Evolutionary conservation across 176 grass and related monocot species (phyloP).

Genomic region (Avena insularis): DNA sequence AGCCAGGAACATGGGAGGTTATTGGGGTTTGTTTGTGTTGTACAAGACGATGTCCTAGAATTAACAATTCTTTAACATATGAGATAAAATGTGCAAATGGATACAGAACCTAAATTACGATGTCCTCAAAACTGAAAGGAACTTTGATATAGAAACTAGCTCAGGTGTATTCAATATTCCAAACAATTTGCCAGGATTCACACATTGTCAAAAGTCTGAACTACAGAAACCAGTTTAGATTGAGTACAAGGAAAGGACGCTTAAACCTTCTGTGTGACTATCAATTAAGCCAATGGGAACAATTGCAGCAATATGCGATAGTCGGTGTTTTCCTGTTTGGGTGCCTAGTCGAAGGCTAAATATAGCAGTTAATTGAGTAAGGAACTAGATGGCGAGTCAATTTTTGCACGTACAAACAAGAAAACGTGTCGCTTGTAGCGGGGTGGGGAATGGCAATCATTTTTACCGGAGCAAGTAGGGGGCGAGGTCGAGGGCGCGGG

Average conservation of each 20-base stretch:
- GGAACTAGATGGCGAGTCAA: conserved; percentile 6
- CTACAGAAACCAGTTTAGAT: conserved; percentile 15
- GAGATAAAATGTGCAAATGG: not conserved
- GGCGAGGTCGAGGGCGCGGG: conserved; percentile 72
- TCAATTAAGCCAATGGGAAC: not conserved
- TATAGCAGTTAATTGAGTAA: not conserved
- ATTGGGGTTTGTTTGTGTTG: not conserved
- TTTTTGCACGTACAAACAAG: conserved; percentile 14
- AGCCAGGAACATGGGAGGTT: not conserved
- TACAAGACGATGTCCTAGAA: not conserved
- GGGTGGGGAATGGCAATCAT: not conserved
- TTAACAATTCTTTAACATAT: not conserved
- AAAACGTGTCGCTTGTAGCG: not conserved
- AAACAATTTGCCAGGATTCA: conserved; percentile 3
- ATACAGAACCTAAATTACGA: not conserved
- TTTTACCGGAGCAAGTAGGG: conserved; percentile 71
- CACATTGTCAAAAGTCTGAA: not conserved
- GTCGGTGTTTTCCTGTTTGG: not conserved
- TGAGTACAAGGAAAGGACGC: not conserved
- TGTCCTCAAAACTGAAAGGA: not conserved
- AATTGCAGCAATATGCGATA: not conserved
- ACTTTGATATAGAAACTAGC: not conserved
- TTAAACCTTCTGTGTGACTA: not conserved
- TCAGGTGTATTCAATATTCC: not conserved
- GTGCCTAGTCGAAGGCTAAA: not conserved